Conservation (phyloP, 2,329 filamentous ascomycete species). For the Verticillium nonalfalfae region DNA sequence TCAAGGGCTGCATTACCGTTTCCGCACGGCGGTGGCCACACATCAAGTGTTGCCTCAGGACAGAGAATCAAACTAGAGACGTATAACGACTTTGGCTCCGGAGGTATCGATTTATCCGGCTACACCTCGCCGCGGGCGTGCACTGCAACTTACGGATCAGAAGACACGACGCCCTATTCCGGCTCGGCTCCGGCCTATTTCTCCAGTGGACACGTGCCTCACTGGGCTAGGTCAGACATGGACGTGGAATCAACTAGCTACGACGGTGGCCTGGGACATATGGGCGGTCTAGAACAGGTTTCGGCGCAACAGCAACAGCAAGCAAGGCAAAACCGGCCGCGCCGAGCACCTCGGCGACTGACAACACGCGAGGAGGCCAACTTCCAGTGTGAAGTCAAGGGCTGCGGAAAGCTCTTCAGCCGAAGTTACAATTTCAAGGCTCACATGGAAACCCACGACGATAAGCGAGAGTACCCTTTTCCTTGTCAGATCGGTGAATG, state of each 20-base stretch:
- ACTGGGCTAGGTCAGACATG: slow-evolving; percentile 33
- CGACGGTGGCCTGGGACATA: background rate
- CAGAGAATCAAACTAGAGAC: slow-evolving; percentile 34
- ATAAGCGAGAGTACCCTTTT: slow-evolving; percentile 64
- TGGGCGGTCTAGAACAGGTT: background rate
- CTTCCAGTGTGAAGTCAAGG: slow-evolving; percentile 59
- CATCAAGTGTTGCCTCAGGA: slow-evolving; percentile 8
- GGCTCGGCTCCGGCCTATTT: slow-evolving; percentile 5
- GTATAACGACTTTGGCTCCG: slow-evolving; percentile 25
- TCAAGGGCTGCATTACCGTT: background rate
- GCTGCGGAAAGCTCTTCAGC: slow-evolving; percentile 75
- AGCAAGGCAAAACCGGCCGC: slow-evolving; percentile 17
- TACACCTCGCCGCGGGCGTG: slow-evolving; percentile 33
- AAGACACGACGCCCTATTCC: slow-evolving; percentile 4
- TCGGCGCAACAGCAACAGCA: slow-evolving; percentile 13
- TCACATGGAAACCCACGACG: slow-evolving; percentile 79
- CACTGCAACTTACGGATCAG: slow-evolving; percentile 21
- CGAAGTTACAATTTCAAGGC: slow-evolving; percentile 82
- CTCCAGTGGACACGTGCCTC: slow-evolving; percentile 13
- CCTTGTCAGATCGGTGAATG: slow-evolving; percentile 61
- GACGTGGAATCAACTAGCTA: slow-evolving; percentile 11
- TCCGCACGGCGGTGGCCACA: slow-evolving; percentile 7
- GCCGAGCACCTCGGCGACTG: slow-evolving; percentile 39
- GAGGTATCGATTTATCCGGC: slow-evolving; percentile 26
- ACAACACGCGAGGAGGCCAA: slow-evolving; percentile 65